A percentile compares a stretch with the other conserved stretches of the same genome.
Conservation (phyloP, 441 rosid genomes). For the Croton setiger region DNA sequence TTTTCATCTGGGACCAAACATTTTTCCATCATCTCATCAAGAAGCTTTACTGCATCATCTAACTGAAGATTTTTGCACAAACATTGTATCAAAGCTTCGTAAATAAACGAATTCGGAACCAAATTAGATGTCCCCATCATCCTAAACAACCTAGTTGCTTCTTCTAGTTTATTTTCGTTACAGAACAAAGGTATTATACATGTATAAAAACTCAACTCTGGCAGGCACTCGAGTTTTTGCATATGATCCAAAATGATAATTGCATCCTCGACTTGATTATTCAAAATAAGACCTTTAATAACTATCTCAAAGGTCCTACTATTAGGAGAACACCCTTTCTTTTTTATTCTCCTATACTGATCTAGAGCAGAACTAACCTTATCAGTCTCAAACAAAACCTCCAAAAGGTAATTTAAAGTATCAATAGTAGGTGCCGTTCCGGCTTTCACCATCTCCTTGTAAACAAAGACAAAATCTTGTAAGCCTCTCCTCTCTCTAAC, state of each 20-base stretch:
- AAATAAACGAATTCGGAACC: conserved; percentile 31
- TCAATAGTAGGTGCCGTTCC: conserved; percentile 39
- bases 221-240: conserved; percentile 28
- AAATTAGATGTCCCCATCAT: conserved; percentile 39
- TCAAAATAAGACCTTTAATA: conserved; percentile 35
- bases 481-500: conserved; percentile 38
- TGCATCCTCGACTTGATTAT: conserved; percentile 31
- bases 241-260: conserved; percentile 37
- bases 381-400: conserved; percentile 41
- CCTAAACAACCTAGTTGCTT: conserved; percentile 35
- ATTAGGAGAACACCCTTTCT: conserved; percentile 43
- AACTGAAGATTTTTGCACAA: conserved; percentile 37
- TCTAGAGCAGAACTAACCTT: conserved; percentile 41
- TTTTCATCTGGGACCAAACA: conserved; percentile 25
- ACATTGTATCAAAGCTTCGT: conserved; percentile 32
- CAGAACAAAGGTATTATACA: conserved; percentile 39
- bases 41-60: conserved; percentile 36
- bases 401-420: conserved; percentile 46
- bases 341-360: conserved; percentile 49
- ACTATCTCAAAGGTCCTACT: conserved; percentile 45
- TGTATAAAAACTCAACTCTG: conserved; percentile 34
- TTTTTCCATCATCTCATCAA: conserved; percentile 38
- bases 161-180: conserved; percentile 36
- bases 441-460: conserved; percentile 61
- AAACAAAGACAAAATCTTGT: conserved; percentile 41